Percentiles rank a stretch among this genome's conserved stretches.
Conservation (phyloP, 2,329 filamentous ascomycete genomes). For the Cytospora piceae region DNA sequence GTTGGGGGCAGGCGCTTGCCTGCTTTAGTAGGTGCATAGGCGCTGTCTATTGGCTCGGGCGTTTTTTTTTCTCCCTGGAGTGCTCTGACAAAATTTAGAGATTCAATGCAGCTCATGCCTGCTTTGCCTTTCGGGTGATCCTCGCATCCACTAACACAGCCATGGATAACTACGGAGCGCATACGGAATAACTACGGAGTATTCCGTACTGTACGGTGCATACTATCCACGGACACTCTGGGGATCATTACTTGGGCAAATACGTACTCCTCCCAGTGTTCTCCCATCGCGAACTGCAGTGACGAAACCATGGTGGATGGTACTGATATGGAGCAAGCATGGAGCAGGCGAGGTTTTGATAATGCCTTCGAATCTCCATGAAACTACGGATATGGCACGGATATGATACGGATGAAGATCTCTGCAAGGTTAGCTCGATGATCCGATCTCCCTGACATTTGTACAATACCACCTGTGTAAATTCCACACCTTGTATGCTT, state of each 20-base stretch:
- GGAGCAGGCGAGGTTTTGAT: not conserved
- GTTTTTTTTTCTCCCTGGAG: constrained; percentile 2
- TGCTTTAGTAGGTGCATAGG: constrained; percentile 1
- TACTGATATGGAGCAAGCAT: not conserved
- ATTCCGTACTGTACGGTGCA: not conserved
- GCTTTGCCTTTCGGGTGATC: constrained; percentile 21
- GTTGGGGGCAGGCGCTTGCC: not conserved
- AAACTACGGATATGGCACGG: not conserved
- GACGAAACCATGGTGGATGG: not conserved
- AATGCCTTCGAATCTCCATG: not conserved
- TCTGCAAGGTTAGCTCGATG: not conserved
- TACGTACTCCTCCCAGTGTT: not conserved
- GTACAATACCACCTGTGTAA: not conserved
- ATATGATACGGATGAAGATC: not conserved
- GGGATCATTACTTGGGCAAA: not conserved
- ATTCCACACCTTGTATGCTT: no score
- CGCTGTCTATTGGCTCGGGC: constrained; percentile 7
- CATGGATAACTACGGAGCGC: not conserved
- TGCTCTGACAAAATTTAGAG: constrained; percentile 11
- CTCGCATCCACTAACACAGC: constrained; percentile 2
- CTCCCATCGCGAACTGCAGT: not conserved
- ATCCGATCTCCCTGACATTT: not conserved
- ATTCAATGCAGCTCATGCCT: constrained; percentile 24
- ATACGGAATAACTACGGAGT: not conserved
- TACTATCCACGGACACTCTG: not conserved